Evolutionary conservation across 345 rosid genomes (phyloP).

Genomic region (Pistacia vera): DNA sequence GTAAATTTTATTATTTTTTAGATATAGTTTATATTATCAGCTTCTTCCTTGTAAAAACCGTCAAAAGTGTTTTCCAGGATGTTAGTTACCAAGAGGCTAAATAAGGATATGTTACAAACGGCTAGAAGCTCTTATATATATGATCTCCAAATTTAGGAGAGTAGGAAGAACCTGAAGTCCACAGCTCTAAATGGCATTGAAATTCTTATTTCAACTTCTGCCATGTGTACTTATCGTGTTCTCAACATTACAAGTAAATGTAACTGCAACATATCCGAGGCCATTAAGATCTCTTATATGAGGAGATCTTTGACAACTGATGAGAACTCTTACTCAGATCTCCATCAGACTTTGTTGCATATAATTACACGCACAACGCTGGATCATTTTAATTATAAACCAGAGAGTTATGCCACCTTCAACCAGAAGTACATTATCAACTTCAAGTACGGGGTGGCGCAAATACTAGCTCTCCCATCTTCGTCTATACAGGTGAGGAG

Average conservation of each 20-base stretch:
- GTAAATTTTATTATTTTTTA: too few species aligned
- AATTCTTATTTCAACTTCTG: not conserved
- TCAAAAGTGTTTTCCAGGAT: too few species aligned
- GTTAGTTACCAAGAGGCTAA: not conserved
- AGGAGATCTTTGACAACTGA: not conserved
- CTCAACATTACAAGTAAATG: not conserved
- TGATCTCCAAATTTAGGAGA: not conserved
- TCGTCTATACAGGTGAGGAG: conserved; percentile 21
- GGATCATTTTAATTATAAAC: conserved; percentile 35
- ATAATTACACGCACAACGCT: conserved; percentile 25
- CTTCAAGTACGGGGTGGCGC: conserved; percentile 29
- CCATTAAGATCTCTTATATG: not conserved
- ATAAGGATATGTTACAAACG: too few species aligned
- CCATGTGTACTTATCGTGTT: not conserved
- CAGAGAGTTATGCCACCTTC: conserved; percentile 34
- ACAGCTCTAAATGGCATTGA: conserved; percentile 6
- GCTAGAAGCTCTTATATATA: too few species aligned
- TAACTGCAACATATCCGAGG: conserved; percentile 18
- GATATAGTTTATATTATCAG: too few species aligned
- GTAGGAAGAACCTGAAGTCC: not conserved
- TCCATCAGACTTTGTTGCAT: conserved; percentile 18
- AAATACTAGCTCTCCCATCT: conserved; percentile 26
- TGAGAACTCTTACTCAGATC: not conserved
- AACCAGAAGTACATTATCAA: conserved; percentile 29
- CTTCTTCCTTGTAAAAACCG: too few species aligned